Percentiles rank a stretch among this genome's conserved stretches.
Conservation (phyloP, 805 yeast genomes). For the Pichia thaimueangensis region DNA sequence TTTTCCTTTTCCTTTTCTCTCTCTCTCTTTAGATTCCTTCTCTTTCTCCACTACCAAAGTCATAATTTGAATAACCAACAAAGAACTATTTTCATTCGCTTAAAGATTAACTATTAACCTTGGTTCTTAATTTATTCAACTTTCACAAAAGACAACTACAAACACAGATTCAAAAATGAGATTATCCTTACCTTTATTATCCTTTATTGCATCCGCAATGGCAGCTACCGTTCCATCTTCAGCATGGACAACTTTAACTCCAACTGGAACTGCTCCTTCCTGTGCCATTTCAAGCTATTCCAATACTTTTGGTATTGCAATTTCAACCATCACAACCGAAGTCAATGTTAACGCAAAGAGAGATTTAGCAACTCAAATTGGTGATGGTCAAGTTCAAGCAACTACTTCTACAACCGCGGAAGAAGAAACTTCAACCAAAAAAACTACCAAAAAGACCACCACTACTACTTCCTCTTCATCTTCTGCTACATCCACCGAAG, state of each 20-base stretch:
- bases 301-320: constrained; percentile 63
- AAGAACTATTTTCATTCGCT: neutral
- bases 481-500: constrained; percentile 25
- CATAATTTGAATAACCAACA: too few relatives aligned
- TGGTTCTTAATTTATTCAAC: neutral
- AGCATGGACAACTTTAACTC: constrained; percentile 70
- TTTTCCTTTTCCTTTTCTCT: neutral
- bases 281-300: constrained; percentile 50
- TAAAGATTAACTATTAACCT: neutral
- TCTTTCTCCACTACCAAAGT: neutral
- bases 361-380: constrained; percentile 34
- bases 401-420: constrained; percentile 27
- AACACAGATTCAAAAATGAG: constrained; percentile 11
- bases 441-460: neutral
- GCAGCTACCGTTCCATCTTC: constrained; percentile 63
- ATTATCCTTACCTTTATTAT: constrained; percentile 24
- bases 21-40: neutral
- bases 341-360: constrained; percentile 31
- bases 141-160: too few relatives aligned
- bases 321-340: constrained; percentile 41
- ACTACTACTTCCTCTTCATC: constrained; percentile 11
- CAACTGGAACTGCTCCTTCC: constrained; percentile 40
- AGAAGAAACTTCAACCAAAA: neutral
- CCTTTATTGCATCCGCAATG: constrained; percentile 42
- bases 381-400: constrained; percentile 41